Evolutionary conservation across 139 green algal species (phyloP), one percentile per base, ranked within the genome.

Genomic region (Trebouxia sp.): DNA sequence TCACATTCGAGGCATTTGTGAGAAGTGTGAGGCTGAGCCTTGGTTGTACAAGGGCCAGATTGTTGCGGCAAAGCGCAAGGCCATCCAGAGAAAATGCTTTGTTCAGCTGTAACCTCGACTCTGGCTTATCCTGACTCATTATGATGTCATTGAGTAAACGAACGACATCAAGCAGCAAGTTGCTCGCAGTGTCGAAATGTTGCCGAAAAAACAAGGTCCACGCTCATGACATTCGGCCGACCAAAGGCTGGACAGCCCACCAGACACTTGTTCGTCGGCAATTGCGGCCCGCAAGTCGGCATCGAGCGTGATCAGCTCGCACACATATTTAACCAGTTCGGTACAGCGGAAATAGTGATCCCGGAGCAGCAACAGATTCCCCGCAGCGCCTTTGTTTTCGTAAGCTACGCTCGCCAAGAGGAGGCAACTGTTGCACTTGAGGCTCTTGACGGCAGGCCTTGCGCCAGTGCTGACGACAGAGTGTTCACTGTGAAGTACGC

Each of bases 191-290:
- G n/a, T n/a, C n/a, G n/a, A n/a, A n/a, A n/a, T n/a, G n/a, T n/a
- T n/a, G n/a, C n/a, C n/a, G n/a, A n/a, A n/a, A n/a, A n/a, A n/a
- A n/a, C n/a, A n/a, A n/a, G n/a, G n/a, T n/a, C n/a, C n/a, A n/a
- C n/a, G n/a, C n/a, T n/a, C n/a, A n/a, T n/a, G n/a, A 82, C 76
- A 58, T 83, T 83, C 26, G n/a, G 24, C 9, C 30, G 41, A 17
- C 70, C 80, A 37, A 82, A 78, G 43, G 22, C 28, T 26, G 39
- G 47, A 20, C n/a, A 56, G 5, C 82, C 81, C 20, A 92, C 83
- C 0, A 28, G 79, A 0, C 82, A 93, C 74, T 69, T 94, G 37
- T 89, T 92, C 10, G 78, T 94, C 7, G 90, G 83, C 65, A 94
- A 94, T 69, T 87, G 78, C 48, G 85, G 88, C 0, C 75, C 84